These are phyloP conservation scores for Mycena capillaripes DNA, from an alignment of 768 basidiomycete genomes.

Conservation along the genomic window DNA sequence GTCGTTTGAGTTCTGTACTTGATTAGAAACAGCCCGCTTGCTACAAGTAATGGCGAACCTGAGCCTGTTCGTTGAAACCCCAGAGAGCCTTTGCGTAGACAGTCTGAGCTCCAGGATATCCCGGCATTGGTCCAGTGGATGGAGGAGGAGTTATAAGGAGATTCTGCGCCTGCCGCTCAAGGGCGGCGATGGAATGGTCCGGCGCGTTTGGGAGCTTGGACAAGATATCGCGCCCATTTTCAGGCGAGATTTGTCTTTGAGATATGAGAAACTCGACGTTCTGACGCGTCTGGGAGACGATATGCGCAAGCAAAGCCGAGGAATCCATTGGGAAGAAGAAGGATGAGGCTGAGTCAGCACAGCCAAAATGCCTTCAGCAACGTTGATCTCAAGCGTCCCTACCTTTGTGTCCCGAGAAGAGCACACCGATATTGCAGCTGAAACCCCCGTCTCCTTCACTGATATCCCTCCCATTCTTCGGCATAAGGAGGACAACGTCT, in stretches of 20 bases:
- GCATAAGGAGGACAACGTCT: slow-evolving; percentile 80
- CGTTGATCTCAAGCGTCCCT: slow-evolving; percentile 53
- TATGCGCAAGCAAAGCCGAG: slow-evolving; percentile 62
- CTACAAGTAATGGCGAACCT: slow-evolving; percentile 48
- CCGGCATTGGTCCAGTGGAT: background rate
- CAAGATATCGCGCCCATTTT: slow-evolving; percentile 62
- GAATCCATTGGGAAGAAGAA: slow-evolving; percentile 27
- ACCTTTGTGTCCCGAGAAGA: slow-evolving; percentile 68
- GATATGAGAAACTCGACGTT: slow-evolving; percentile 69
- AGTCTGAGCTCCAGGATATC: slow-evolving; percentile 6
- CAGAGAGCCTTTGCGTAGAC: slow-evolving; percentile 69
- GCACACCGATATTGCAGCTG: slow-evolving; percentile 74
- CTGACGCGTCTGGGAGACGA: slow-evolving; percentile 67
- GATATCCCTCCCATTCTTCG: slow-evolving; percentile 89
- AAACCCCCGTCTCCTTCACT: slow-evolving; percentile 87
- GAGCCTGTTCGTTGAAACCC: slow-evolving; percentile 73
- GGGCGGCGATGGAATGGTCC: slow-evolving; percentile 27
- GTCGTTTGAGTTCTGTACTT: slow-evolving; percentile 74
- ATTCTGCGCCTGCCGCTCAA: slow-evolving; percentile 31
- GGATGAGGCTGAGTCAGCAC: too few relatives aligned
- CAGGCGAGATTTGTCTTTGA: slow-evolving; percentile 60
- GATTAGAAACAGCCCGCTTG: background rate
- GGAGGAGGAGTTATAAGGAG: slow-evolving; percentile 23
- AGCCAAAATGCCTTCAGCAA: slow-evolving; percentile 54
- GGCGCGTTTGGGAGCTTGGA: slow-evolving; percentile 54